These are phyloP conservation scores for Fusarium nisikadoi DNA, from an alignment of 2,329 filamentous ascomycete species.

Conservation along the genomic window DNA sequence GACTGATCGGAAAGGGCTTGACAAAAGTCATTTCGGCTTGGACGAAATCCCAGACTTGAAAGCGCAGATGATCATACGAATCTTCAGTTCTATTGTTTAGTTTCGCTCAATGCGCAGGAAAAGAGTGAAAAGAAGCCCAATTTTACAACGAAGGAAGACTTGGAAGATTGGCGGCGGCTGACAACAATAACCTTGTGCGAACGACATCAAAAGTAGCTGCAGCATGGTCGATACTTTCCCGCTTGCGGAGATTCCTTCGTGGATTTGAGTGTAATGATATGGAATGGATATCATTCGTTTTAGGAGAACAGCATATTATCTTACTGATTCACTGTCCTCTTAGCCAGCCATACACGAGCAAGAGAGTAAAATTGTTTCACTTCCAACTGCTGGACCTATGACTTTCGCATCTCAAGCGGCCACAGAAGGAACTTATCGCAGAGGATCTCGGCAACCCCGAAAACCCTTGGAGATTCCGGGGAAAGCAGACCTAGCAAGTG, in stretches of 20 bases:
- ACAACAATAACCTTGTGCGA: not conserved
- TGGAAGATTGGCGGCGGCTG: not conserved
- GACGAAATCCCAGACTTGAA: not conserved
- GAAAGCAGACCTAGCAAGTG: not conserved
- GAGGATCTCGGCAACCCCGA: slow-evolving; percentile 2
- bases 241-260: not conserved
- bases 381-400: not conserved
- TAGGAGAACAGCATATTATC: not conserved
- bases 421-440: not conserved
- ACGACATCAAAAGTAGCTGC: not conserved
- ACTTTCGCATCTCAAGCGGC: not conserved
- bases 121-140: not conserved
- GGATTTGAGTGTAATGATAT: not conserved
- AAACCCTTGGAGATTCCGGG: not conserved
- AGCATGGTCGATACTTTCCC: not conserved
- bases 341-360: not conserved
- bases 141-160: not conserved
- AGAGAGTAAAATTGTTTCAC: not conserved
- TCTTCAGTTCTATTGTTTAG: not conserved
- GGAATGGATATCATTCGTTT: not conserved
- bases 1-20: not conserved
- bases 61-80: not conserved
- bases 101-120: not conserved
- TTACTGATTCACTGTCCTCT: not conserved
- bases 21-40: not conserved